Percentiles rank a stretch among this genome's conserved stretches.
phyloP scores from a whole-genome alignment of 2,329 filamentous ascomycete species.

The Neoscytalidium dimidiatum region DNA sequence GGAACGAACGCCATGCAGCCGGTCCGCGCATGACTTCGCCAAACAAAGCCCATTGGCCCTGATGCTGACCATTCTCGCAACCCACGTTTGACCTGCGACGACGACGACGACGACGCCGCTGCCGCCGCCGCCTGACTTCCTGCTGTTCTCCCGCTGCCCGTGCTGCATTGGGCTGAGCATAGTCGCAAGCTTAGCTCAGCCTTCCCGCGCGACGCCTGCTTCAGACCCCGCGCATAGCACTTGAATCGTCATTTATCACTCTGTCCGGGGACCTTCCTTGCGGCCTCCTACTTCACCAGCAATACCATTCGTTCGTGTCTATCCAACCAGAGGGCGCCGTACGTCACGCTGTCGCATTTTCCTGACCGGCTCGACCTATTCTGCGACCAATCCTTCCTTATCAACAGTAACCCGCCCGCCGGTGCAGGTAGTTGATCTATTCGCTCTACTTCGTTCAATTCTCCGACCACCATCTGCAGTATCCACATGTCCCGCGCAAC shows the following conservation, averaged over 20 bases:
- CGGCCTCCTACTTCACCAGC: not conserved
- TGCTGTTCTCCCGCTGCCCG: not conserved
- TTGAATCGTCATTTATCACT: not conserved
- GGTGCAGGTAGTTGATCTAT: not conserved
- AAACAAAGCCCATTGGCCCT: slow-evolving; percentile 16
- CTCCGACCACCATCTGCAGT: not conserved
- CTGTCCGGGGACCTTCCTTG: not conserved
- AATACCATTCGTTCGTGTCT: slow-evolving; percentile 1
- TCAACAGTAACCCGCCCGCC: not conserved
- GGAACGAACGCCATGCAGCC: slow-evolving; percentile 18
- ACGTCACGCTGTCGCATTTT: not conserved
- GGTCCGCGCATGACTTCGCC: slow-evolving; percentile 9
- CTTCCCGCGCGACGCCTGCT: not conserved
- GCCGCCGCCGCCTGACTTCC: slow-evolving; percentile 12
- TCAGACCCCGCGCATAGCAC: not conserved
- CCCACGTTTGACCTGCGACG: not conserved
- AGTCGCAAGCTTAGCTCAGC: slow-evolving; percentile 9
- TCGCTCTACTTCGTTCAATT: not conserved
- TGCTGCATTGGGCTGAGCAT: not conserved
- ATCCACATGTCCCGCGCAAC: not conserved
- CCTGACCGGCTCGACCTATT: slow-evolving; percentile 1
- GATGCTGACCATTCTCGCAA: slow-evolving; percentile 8
- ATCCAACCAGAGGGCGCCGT: not conserved
- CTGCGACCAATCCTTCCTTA: not conserved
- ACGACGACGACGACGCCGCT: no score